Base-by-base conservation (phyloP, 257 asterid species). In the Verbascum thapsus region DNA sequence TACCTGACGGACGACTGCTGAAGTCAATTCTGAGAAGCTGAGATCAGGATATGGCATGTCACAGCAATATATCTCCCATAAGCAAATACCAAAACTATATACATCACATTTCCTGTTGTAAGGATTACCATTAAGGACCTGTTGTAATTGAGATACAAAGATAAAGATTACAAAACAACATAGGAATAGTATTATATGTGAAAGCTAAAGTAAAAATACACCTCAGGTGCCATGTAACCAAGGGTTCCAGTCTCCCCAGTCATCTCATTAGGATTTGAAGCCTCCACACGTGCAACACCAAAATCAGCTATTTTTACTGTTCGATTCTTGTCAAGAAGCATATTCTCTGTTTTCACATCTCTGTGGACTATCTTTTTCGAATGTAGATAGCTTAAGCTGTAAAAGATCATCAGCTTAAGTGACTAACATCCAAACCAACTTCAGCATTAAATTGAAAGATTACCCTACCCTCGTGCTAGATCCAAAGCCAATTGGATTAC, bases 221-320 rank as follows among this genome's bases (percentile, higher is more conserved):
- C 97, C 96, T 90, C 97, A 11, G 96, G 97, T 43, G 96, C 97
- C 97, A 90, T 90, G 69, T 90, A 88, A 44, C 98, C 98, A 30
- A 90, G 94, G 39, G 98, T 90, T 35, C 96, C 96, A 10, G 98
- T 90, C 72, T 88, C 98, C 0, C 98, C 98, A 10, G 98, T 90
- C 98, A 90, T 90, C 61, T 90, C 96, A 66, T 85, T 82, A 16
- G 95, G 98, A 73, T 90, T 85, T 43, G 88, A 77, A 47, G 98
- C 96, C 74, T 90, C 96, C 10, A 85, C 86, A 43, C 98, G 96
- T 2, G 96, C 98, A 74, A 90, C 98, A 30, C 96, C 98, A 76
- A 90, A 90, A 74, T 90, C 96, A 19, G 96, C 96, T 56, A 90
- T 80, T 74, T 90, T 90, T 15, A 87, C 73, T 0, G 87, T 83